Evolutionary conservation across 2,329 filamentous ascomycete species (phyloP).

Genomic region (Exophiala phaeomuriformis): DNA sequence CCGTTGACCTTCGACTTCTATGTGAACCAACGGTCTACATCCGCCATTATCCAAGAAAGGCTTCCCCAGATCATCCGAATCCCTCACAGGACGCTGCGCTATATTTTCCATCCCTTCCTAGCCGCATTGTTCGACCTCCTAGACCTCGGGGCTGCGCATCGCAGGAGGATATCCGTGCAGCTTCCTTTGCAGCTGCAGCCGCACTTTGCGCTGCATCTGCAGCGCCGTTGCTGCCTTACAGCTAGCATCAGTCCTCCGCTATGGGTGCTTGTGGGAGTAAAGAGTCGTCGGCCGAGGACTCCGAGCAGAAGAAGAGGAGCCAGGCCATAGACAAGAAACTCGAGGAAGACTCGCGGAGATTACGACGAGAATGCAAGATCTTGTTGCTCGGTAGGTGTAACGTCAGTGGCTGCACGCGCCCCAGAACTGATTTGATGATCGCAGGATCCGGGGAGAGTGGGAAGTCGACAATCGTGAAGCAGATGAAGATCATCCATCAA

Average conservation of each 20-base stretch:
- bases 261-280: slow-evolving; percentile 96
- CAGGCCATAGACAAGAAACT: slow-evolving; percentile 90
- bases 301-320: slow-evolving; percentile 90
- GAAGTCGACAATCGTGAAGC: slow-evolving; percentile 98
- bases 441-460: slow-evolving; percentile 94
- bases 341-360: slow-evolving; percentile 85
- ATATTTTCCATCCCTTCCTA: background rate
- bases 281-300: slow-evolving; percentile 63
- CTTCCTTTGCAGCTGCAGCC: slow-evolving; percentile 23
- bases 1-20: slow-evolving; percentile 8
- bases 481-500: slow-evolving; percentile 99
- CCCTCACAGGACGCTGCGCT: slow-evolving; percentile 6
- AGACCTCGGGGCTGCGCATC: slow-evolving; percentile 22
- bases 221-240: slow-evolving; percentile 19
- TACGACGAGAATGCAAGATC: slow-evolving; percentile 98
- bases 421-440: slow-evolving; percentile 13
- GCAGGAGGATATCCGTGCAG: slow-evolving; percentile 17
- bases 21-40: slow-evolving; percentile 10
- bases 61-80: background rate
- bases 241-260: slow-evolving; percentile 9
- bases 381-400: slow-evolving; percentile 70
- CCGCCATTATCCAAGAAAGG: slow-evolving; percentile 1
- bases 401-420: slow-evolving; percentile 7
- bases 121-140: slow-evolving; percentile 7
- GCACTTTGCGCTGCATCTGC: slow-evolving; percentile 23